Base-by-base conservation (phyloP, 108 stramenopile species). In the Skeletonema grethae region DNA sequence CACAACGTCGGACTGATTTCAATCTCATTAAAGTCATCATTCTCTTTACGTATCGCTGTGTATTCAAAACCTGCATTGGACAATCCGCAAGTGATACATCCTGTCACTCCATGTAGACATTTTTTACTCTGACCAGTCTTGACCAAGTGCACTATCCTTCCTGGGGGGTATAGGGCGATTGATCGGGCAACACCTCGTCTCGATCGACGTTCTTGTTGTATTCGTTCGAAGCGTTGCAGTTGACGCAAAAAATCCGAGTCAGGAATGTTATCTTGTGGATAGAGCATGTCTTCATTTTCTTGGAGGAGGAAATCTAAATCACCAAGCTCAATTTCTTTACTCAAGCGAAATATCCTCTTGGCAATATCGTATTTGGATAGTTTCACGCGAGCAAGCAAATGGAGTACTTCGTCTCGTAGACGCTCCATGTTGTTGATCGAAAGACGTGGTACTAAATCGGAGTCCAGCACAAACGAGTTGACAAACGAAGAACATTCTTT, bases 371-470 rank as follows among this genome's bases (percentile, higher is more conserved):
- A 86, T 53, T 97, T 94, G 8, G 94, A 88, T 24, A 97, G 80
- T 72, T 92, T 93, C 41, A 94, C 84, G 9, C 92, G 77, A 36
- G 86, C 86, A 61, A 97, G 88, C 60, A 94, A 53, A 36, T 91
- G 88, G 25, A 97, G 86, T 1, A 91, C 84, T 78, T 97, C 93
- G 67, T 96, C 85, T 16, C 95, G 76, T 18, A 95, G 67, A 18
- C 84, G 65, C 38, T 91, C 88, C 88, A 97, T 81, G 12, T 88
- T 82, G 10, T 87, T 58, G 24, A 93, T 67, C 25, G 90, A 90
- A 29, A 97, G 79, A 5, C 97, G 79, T 24, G 94, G 90, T n/a
- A 97, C 94, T 67, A 97, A 70, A 75, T 97, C 97, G 5, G 82
- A 87, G 68, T 95, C 94, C 57, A 97, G 76, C 28, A 96, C 82